Percentiles rank a stretch among this genome's conserved stretches.
These are phyloP conservation scores for Blastobotrys mokoenaii DNA, from an alignment of 805 yeast genomes.

Conservation along the genomic window DNA sequence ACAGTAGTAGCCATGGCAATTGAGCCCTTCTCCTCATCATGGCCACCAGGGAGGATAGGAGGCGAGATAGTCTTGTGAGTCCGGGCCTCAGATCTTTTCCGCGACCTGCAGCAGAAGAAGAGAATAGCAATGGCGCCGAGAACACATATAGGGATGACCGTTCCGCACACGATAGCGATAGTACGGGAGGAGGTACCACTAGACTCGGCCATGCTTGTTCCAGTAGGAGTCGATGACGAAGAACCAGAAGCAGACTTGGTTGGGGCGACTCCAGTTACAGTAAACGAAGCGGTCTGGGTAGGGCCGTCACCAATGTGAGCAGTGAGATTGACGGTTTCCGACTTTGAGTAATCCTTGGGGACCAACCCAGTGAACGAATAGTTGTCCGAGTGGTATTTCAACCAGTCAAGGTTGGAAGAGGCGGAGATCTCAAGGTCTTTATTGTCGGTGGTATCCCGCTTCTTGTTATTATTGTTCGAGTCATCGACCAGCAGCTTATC, in stretches of 20 bases:
- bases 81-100: conserved; percentile 24
- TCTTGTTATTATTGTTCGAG: conserved; percentile 5
- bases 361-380: conserved; percentile 59
- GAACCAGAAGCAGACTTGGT: conserved; percentile 7
- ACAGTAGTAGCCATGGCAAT: neutral
- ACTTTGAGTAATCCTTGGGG: conserved; percentile 49
- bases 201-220: conserved; percentile 23
- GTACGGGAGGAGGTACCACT: conserved; percentile 34
- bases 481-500: conserved; percentile 9
- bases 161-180: conserved; percentile 86
- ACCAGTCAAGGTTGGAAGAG: conserved; percentile 45
- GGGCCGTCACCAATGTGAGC: conserved; percentile 8
- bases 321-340: conserved; percentile 41
- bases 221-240: conserved; percentile 18
- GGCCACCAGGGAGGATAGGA: conserved; percentile 28
- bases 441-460: neutral
- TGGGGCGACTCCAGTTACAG: conserved; percentile 44
- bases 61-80: conserved; percentile 30
- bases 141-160: conserved; percentile 61
- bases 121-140: conserved; percentile 46
- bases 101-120: conserved; percentile 48
- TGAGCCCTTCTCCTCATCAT: conserved; percentile 12
- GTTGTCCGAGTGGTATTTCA: conserved; percentile 50
- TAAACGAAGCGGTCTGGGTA: conserved; percentile 37
- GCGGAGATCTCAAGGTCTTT: conserved; percentile 6